Percentiles rank a stretch among this genome's conserved stretches.
Evolutionary conservation across 1,139 yeast genomes (phyloP).

Genomic region (Yamadazyma spencermartinsiae): DNA sequence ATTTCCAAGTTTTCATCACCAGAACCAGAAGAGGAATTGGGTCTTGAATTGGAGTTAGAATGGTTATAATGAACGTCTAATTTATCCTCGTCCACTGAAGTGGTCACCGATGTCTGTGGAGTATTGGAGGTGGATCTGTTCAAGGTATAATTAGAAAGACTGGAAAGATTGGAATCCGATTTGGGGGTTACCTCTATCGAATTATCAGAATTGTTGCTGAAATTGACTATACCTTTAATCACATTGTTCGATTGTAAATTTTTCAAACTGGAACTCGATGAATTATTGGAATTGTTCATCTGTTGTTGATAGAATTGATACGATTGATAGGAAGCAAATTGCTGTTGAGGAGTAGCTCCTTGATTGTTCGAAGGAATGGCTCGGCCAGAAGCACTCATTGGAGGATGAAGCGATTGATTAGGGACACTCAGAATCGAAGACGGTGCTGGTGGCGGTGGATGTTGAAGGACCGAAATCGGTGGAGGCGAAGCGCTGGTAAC

Average conservation of each 20-base stretch:
- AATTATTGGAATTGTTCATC: constrained; percentile 15
- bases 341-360: constrained; percentile 4
- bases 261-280: constrained; percentile 16
- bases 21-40: constrained; percentile 8
- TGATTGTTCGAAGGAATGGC: not conserved
- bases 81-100: constrained; percentile 15
- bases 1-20: constrained; percentile 9
- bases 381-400: not conserved
- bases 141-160: constrained; percentile 27
- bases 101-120: constrained; percentile 38
- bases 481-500: constrained; percentile 4
- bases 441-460: not conserved
- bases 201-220: constrained; percentile 14
- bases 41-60: constrained; percentile 9
- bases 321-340: constrained; percentile 8
- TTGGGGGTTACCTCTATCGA: constrained; percentile 10
- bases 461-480: constrained; percentile 2
- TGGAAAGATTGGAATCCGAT: constrained; percentile 25
- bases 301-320: constrained; percentile 13
- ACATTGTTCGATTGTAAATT: constrained; percentile 15
- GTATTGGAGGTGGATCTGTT: constrained; percentile 34
- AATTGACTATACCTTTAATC: constrained; percentile 12
- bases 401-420: not conserved
- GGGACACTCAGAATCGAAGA: not conserved
- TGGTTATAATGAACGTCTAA: constrained; percentile 4